These are phyloP conservation scores for Scheffersomyces ergatensis DNA, from an alignment of 805 yeast species.

Conservation along the genomic window DNA sequence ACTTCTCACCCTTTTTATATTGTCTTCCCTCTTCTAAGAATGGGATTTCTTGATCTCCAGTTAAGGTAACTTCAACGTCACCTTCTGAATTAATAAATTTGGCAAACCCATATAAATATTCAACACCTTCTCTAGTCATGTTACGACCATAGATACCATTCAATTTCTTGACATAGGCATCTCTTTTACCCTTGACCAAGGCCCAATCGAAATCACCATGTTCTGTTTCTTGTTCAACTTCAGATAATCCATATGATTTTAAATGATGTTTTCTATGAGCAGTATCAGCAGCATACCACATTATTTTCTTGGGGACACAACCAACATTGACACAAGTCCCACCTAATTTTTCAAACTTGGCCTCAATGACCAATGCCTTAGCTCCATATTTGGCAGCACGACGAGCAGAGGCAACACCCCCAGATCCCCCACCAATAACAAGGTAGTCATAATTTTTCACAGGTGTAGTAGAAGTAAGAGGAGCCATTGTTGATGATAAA, in stretches of 20 bases:
- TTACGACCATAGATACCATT: conserved; percentile 93
- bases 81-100: conserved; percentile 61
- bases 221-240: conserved; percentile 47
- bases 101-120: conserved; percentile 83
- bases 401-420: conserved; percentile 98
- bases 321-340: conserved; percentile 99
- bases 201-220: conserved; percentile 74
- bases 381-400: conserved; percentile 95
- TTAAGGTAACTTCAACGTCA: conserved; percentile 68
- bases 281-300: conserved; percentile 96
- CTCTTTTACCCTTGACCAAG: conserved; percentile 79
- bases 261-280: conserved; percentile 77
- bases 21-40: conserved; percentile 28
- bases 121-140: conserved; percentile 84
- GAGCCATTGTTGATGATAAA: conserved; percentile 12
- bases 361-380: conserved; percentile 78
- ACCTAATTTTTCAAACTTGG: conserved; percentile 67
- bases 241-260: conserved; percentile 77
- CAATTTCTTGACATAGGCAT: conserved; percentile 81
- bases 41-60: conserved; percentile 37
- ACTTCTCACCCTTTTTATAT: conserved; percentile 50
- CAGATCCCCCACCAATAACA: conserved; percentile 99
- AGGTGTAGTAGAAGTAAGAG: conserved; percentile 53
- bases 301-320: conserved; percentile 97
- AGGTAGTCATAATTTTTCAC: conserved; percentile 75